phyloP scores from a whole-genome alignment of 2,329 filamentous ascomycete species.

The Fusarium sp. region DNA sequence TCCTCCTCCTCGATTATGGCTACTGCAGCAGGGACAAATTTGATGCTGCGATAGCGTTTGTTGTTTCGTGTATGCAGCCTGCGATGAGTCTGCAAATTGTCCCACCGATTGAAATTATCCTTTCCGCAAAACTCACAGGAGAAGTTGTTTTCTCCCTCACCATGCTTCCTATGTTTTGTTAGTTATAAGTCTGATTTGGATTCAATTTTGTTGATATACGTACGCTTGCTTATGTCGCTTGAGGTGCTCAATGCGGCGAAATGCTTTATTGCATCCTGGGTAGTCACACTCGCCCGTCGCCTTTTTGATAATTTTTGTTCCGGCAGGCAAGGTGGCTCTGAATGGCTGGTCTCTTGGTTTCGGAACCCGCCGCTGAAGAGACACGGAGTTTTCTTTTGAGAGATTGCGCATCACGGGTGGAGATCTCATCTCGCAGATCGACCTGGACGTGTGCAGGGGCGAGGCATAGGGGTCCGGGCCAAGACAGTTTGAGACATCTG shows the following conservation, averaged over 20 bases:
- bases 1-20: constrained; percentile 52
- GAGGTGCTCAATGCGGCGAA: constrained; percentile 64
- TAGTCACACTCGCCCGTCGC: constrained; percentile 57
- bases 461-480: constrained; percentile 48
- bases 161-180: constrained; percentile 43
- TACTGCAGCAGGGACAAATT: constrained; percentile 52
- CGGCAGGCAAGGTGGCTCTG: constrained; percentile 38
- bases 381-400: constrained; percentile 54
- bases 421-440: constrained; percentile 46
- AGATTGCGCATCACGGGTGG: constrained; percentile 54
- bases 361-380: constrained; percentile 51
- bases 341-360: constrained; percentile 35
- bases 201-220: constrained; percentile 37
- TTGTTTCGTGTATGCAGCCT: constrained; percentile 53
- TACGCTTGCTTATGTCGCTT: constrained; percentile 65
- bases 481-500: constrained; percentile 45
- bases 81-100: constrained; percentile 55
- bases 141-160: constrained; percentile 52
- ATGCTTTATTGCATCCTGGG: constrained; percentile 58
- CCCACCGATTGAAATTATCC: constrained; percentile 53
- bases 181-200: not conserved
- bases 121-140: constrained; percentile 55
- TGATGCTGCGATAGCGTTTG: constrained; percentile 51
- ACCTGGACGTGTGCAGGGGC: constrained; percentile 45
- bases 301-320: constrained; percentile 49